Percentiles rank a stretch among this genome's conserved stretches.
phyloP scores from a whole-genome alignment of 2,329 filamentous ascomycete genomes.

The Alternaria hordeiaustralica region DNA sequence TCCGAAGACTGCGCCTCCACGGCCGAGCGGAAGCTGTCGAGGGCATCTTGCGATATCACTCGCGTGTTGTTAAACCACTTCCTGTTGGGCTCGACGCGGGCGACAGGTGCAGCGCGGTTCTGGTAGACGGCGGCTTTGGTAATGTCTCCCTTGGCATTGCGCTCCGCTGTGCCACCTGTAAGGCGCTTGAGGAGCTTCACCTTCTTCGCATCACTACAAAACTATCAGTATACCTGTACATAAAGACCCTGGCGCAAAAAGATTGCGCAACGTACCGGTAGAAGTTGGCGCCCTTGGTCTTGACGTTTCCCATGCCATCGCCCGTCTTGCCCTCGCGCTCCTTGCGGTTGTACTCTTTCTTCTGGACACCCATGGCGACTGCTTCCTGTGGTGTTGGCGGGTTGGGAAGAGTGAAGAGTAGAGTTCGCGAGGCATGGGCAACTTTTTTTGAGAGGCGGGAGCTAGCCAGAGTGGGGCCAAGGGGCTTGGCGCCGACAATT shows the following conservation, averaged over 20 bases:
- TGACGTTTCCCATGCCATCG: constrained; percentile 91
- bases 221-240: neutral
- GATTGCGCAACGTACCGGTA: constrained; percentile 60
- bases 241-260: neutral
- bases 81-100: constrained; percentile 91
- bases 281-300: constrained; percentile 97
- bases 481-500: constrained; percentile 35
- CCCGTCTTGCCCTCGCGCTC: constrained; percentile 82
- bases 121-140: constrained; percentile 85
- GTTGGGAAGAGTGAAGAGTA: constrained; percentile 19
- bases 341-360: constrained; percentile 87
- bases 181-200: constrained; percentile 88
- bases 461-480: constrained; percentile 15
- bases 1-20: constrained; percentile 90
- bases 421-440: constrained; percentile 13
- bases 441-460: constrained; percentile 30
- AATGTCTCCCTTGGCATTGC: constrained; percentile 84
- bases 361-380: constrained; percentile 78
- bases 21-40: constrained; percentile 86
- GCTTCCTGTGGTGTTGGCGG: constrained; percentile 8
- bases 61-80: constrained; percentile 98
- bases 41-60: constrained; percentile 85
- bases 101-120: constrained; percentile 78
- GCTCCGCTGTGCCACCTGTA: constrained; percentile 82
- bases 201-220: constrained; percentile 71